These are phyloP conservation scores for Rhinocladiella similis DNA, from an alignment of 2,329 filamentous ascomycete genomes.

Conservation along the genomic window DNA sequence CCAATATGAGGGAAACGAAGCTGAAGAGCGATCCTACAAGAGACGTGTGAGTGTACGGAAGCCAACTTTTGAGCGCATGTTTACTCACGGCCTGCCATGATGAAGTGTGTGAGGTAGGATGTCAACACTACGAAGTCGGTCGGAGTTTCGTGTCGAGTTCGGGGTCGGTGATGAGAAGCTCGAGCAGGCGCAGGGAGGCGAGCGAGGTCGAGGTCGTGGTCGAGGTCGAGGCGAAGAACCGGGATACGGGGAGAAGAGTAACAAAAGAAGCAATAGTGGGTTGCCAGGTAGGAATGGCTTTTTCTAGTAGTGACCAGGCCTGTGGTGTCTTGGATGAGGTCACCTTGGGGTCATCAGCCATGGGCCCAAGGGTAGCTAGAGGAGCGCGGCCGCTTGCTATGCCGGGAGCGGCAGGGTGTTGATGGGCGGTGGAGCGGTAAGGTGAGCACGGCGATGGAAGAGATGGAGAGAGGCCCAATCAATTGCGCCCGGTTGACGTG, in stretches of 20 bases:
- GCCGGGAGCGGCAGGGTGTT: neutral
- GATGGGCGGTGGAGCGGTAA: neutral
- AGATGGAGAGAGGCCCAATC: neutral
- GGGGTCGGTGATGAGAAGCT: neutral
- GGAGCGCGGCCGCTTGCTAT: neutral
- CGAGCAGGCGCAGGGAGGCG: neutral
- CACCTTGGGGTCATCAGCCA: conserved; percentile 9
- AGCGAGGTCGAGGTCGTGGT: neutral
- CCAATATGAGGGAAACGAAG: conserved; percentile 60
- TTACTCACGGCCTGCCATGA: conserved; percentile 35
- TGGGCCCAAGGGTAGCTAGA: neutral
- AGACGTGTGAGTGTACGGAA: neutral
- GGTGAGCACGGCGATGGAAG: neutral
- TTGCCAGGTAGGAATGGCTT: conserved; percentile 1
- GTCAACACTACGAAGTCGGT: neutral
- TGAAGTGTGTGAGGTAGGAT: neutral
- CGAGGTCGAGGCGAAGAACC: neutral
- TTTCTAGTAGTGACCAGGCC: conserved; percentile 8
- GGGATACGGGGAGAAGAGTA: conserved; percentile 3
- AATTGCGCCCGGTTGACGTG: neutral
- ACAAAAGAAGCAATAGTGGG: conserved; percentile 4
- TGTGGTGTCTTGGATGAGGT: conserved; percentile 20
- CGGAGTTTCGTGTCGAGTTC: neutral
- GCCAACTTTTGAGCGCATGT: neutral
- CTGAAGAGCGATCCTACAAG: conserved; percentile 56